These are phyloP conservation scores for Hepatocystis sp. DNA, from an alignment of 169 alveolate genomes.

Conservation along the genomic window DNA sequence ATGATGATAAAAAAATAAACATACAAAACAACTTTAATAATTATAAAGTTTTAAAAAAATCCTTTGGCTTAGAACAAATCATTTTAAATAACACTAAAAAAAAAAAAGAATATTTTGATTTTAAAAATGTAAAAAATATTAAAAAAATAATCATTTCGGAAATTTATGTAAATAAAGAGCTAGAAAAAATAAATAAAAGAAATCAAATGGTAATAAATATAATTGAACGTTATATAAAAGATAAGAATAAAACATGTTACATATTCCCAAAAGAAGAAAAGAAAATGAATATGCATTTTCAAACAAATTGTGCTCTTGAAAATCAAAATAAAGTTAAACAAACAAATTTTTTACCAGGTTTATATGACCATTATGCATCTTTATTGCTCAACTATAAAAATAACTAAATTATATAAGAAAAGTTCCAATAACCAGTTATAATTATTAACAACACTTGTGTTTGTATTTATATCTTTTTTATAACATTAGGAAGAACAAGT, in stretches of 20 bases:
- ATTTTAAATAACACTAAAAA: constrained; percentile 8
- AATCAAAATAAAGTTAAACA: constrained; percentile 16
- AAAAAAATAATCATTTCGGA: constrained; percentile 68
- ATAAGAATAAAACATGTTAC: constrained; percentile 15
- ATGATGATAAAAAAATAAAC: constrained; percentile 38
- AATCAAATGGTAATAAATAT: constrained; percentile 59
- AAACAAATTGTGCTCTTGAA: constrained; percentile 5
- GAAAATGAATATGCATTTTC: constrained; percentile 7
- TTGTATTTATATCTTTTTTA: too few species aligned
- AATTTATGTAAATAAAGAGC: constrained; percentile 53
- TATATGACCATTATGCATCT: constrained; percentile 54
- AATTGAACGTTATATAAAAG: constrained; percentile 52
- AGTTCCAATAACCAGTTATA: too few species aligned
- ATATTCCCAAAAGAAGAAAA: constrained; percentile 47
- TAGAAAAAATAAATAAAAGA: constrained; percentile 73
- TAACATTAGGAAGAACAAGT: too few species aligned
- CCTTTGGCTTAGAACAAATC: constrained; percentile 3
- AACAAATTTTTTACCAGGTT: constrained; percentile 16
- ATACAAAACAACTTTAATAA: constrained; percentile 16
- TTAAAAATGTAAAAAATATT: constrained; percentile 59
- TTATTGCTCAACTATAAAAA: constrained; percentile 34
- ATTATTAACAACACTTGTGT: too few species aligned
- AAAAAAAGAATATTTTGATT: constrained; percentile 36
- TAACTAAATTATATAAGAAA: constrained; percentile 29
- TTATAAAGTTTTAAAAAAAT: constrained; percentile 7